Conservation (phyloP, 257 asterid species). For the Primulina tabacum region DNA sequence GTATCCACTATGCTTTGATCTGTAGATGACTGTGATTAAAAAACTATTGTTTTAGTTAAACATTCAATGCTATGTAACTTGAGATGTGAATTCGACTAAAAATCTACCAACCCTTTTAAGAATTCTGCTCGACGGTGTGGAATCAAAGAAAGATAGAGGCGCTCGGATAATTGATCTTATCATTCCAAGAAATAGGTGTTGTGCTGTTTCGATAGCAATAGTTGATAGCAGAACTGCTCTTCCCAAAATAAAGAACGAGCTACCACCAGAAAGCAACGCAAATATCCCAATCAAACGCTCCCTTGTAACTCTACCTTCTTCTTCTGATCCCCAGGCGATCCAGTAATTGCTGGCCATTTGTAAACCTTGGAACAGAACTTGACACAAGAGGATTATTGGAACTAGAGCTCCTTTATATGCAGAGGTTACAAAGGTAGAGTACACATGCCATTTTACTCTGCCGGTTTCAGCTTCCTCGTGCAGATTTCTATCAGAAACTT, state of each 20-base stretch:
- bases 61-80: not conserved
- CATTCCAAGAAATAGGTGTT: conserved; percentile 58
- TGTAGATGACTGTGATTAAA: conserved; percentile 56
- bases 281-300: conserved; percentile 50
- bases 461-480: conserved; percentile 62
- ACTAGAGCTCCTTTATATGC: conserved; percentile 83
- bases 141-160: conserved; percentile 73
- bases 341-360: conserved; percentile 87
- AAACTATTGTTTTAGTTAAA: not conserved
- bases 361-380: conserved; percentile 64
- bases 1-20: conserved; percentile 85
- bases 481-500: conserved; percentile 27
- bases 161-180: conserved; percentile 61
- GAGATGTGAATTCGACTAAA: not conserved
- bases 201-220: conserved; percentile 72
- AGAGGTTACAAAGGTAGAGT: conserved; percentile 60
- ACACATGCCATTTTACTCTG: conserved; percentile 72
- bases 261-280: conserved; percentile 69
- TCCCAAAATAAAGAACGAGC: conserved; percentile 70
- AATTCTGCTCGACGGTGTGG: conserved; percentile 80
- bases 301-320: conserved; percentile 40
- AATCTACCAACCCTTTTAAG: conserved; percentile 62
- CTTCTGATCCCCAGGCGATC: conserved; percentile 84
- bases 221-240: conserved; percentile 73
- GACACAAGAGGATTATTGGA: conserved; percentile 64